Base-by-base conservation (phyloP, 441 rosid genomes). In the Gossypium schwendimanii region DNA sequence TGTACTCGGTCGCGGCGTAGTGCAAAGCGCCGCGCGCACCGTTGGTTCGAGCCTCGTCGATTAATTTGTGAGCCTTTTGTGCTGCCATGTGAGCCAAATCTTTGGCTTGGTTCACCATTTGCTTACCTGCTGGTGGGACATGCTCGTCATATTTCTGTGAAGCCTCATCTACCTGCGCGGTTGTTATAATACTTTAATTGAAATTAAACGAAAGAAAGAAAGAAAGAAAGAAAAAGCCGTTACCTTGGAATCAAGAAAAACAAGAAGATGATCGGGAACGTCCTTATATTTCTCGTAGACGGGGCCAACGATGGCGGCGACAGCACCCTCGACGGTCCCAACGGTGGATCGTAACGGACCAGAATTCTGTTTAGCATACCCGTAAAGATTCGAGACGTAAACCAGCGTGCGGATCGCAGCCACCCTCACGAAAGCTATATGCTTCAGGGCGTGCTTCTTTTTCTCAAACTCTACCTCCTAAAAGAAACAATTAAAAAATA, bases 321-420 rank as follows among this genome's bases (percentile, higher is more conserved):
- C 94, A 17, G 92, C 84, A 0, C 84, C 82, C 77, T 92, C 97
- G 0, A 88, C 96, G 5, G 85, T 84, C 0, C 80, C 87, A 3
- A 92, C 88, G 0, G 97, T 72, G 20, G 98, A 81, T 73, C 86
- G 84, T 61, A 92, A 79, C 6, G 96, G 90, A 14, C 96, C 99
- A 4, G 93, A 91, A 84, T 86, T 92, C 63, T 78, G 80, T 77
- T 92, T 94, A 1, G 92, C 96, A 83, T 81, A 86, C 6, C 83
- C 82, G 83, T 91, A 94, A 52, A 94, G 83, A 68, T 57, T 81
- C n/a, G 87, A 86, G 12, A 88, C 82, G 72, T 74, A 73, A 3
- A 85, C 81, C 66, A 92, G 75, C 15, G 81, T 18, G 0, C 82
- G 83, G 62, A 89, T 80, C 81, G 96, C 86, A 2, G 90, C 86